Percentiles rank a stretch among this genome's conserved stretches.
phyloP scores from a whole-genome alignment of 495 filamentous ascomycete species.

The Melanomma pulvis-pyrius region DNA sequence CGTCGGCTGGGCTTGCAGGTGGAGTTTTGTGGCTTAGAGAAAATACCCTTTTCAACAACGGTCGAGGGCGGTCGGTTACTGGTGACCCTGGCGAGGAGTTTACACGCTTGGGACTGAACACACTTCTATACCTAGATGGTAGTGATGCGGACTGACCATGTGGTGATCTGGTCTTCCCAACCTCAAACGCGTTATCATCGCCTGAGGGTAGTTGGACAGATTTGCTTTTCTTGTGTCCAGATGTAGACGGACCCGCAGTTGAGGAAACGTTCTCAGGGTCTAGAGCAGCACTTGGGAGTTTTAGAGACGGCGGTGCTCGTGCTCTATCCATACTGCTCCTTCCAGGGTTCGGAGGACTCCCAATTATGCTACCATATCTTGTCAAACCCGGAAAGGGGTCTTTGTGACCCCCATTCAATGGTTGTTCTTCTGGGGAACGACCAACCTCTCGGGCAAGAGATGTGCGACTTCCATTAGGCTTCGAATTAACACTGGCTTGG shows the following conservation, averaged over 20 bases:
- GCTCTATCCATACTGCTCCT: slow-evolving; percentile 28
- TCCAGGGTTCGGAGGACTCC: slow-evolving; percentile 57
- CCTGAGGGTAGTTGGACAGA: slow-evolving; percentile 21
- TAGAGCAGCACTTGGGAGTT: slow-evolving; percentile 77
- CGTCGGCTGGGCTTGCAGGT: slow-evolving; percentile 42
- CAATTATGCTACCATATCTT: slow-evolving; percentile 76
- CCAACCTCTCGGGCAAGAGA: slow-evolving; percentile 5
- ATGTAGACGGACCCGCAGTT: slow-evolving; percentile 10
- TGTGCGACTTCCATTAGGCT: slow-evolving; percentile 10
- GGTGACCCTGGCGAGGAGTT: slow-evolving; percentile 39
- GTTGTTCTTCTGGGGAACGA: slow-evolving; percentile 29
- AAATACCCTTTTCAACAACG: slow-evolving; percentile 50
- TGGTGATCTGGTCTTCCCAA: slow-evolving; percentile 45
- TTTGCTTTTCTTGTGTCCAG: slow-evolving; percentile 8
- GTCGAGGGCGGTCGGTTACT: slow-evolving; percentile 23
- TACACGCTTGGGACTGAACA: slow-evolving; percentile 43
- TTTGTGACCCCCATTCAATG: slow-evolving; percentile 29
- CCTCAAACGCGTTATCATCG: slow-evolving; percentile 47
- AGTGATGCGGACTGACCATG: slow-evolving; percentile 23
- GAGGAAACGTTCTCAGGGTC: slow-evolving; percentile 46
- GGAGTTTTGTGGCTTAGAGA: slow-evolving; percentile 39
- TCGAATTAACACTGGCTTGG: slow-evolving; percentile 13
- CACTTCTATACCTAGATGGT: slow-evolving; percentile 34
- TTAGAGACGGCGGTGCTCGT: slow-evolving; percentile 55
- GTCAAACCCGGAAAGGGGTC: slow-evolving; percentile 40